These are phyloP conservation scores for Amborella trichopoda DNA, from an alignment of 164 flowering plant genomes.

Conservation along the genomic window DNA sequence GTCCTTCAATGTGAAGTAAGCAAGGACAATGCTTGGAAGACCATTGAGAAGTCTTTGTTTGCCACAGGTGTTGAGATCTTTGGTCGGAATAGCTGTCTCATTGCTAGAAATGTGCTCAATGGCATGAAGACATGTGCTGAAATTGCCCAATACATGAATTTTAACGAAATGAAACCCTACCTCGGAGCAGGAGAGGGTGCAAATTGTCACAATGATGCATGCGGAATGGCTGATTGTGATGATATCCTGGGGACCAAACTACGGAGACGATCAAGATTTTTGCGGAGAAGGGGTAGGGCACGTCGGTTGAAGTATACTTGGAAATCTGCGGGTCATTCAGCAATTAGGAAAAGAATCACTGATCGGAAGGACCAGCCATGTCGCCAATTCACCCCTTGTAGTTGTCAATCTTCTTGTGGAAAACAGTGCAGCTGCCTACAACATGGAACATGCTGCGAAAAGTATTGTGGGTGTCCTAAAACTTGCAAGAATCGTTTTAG, in stretches of 20 bases:
- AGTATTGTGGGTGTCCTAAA: constrained; percentile 99
- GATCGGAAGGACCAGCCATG: constrained; percentile 96
- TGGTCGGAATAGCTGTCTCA: constrained; percentile 78
- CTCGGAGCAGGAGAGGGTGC: constrained; percentile 42
- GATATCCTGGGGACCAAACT: constrained; percentile 50
- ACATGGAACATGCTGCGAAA: constrained; percentile 95
- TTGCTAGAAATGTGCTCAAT: constrained; percentile 79
- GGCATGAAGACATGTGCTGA: constrained; percentile 90
- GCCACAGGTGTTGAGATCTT: constrained; percentile 88
- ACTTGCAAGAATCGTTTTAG: constrained; percentile 93
- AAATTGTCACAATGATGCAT: constrained; percentile 40
- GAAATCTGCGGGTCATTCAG: constrained; percentile 91
- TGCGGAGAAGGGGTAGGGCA: constrained; percentile 88
- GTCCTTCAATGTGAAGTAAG: constrained; percentile 28
- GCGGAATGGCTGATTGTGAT: constrained; percentile 40
- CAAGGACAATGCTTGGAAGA: constrained; percentile 57
- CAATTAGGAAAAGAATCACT: constrained; percentile 83
- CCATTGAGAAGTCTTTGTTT: constrained; percentile 70
- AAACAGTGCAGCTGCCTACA: constrained; percentile 83
- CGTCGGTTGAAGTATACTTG: constrained; percentile 94
- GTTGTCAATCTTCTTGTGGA: constrained; percentile 83
- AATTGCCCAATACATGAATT: constrained; percentile 63
- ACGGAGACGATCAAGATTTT: constrained; percentile 77
- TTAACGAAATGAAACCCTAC: constrained; percentile 37
- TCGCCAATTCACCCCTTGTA: constrained; percentile 89